phyloP scores from a whole-genome alignment of 345 rosid genomes.

The Aquilaria malaccensis region DNA sequence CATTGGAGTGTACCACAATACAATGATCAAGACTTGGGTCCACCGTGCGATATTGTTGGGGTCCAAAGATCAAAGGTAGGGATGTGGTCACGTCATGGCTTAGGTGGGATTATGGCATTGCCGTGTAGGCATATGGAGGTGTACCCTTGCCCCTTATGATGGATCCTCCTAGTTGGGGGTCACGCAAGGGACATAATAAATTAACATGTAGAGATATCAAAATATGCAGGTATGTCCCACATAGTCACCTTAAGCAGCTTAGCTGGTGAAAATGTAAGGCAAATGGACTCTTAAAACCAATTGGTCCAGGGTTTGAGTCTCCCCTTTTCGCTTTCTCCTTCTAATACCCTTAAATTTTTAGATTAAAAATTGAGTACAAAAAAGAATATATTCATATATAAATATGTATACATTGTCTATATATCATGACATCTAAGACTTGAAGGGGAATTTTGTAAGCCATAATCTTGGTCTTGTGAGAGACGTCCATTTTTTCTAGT shows the following conservation, averaged over 20 bases:
- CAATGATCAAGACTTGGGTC: not conserved
- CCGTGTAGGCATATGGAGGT: too few species aligned
- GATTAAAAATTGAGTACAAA: too few species aligned
- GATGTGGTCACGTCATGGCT: constrained; percentile 10
- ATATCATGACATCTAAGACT: constrained; percentile 25
- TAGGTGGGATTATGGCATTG: constrained; percentile 3
- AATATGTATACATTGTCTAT: constrained; percentile 6
- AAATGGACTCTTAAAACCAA: too few species aligned
- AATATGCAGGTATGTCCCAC: too few species aligned
- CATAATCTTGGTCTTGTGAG: not conserved
- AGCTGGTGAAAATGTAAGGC: too few species aligned
- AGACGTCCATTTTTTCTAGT: constrained; percentile 5
- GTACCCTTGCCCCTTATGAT: constrained; percentile 9
- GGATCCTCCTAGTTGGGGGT: constrained; percentile 6
- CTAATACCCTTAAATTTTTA: too few species aligned
- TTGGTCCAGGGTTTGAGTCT: too few species aligned
- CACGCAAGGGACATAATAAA: too few species aligned
- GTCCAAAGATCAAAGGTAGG: constrained; percentile 7
- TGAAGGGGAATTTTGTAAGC: constrained; percentile 16
- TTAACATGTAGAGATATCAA: too few species aligned
- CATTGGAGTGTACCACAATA: not conserved
- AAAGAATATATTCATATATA: too few species aligned
- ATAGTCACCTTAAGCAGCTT: too few species aligned
- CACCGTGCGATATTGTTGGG: constrained; percentile 1
- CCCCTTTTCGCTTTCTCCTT: too few species aligned